Base-by-base conservation (phyloP, 805 yeast genomes). In the Wickerhamiella lipophila region DNA sequence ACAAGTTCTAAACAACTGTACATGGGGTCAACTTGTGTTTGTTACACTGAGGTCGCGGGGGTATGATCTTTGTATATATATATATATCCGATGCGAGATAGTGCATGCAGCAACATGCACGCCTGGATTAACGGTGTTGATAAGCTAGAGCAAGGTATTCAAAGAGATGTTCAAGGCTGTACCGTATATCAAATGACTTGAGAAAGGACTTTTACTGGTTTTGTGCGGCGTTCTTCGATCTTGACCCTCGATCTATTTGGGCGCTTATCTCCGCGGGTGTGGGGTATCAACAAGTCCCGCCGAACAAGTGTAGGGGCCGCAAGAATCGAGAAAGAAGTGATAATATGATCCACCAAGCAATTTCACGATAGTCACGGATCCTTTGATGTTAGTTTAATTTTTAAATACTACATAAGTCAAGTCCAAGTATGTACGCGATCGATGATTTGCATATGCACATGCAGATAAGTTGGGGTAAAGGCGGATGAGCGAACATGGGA, bases 1-100 rank as follows among this genome's bases (percentile, higher is more conserved):
- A 55, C 50, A 22, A 13, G 43, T 21, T 41, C 55, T 45, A 51
- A 52, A n/a, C 21, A 32, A 3, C 42, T 23, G 16, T 44, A 16
- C 38, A 29, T 32, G 19, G 9, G n/a, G n/a, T n/a, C n/a, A n/a
- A n/a, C n/a, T n/a, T n/a, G n/a, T n/a, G n/a, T n/a, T n/a, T n/a
- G n/a, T n/a, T n/a, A n/a, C n/a, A n/a, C n/a, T n/a, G 15, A 9
- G 35, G n/a, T n/a, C 15, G 35, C 15, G 38, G 38, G 38, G 11
- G 18, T 6, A 6, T 9, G 38, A 9, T 32, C 12, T n/a, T 15
- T 32, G 11, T 32, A 32, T 32, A 32, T 15, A 15, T 32, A 15
- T 16, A 15, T 16, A 15, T 13, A 11, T 29, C n/a, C 5, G 3
- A 11, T 11, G 32, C 32, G n/a, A 3, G 32, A 29, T 13, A 13